phyloP scores from a whole-genome alignment of 106 monocot species.

The Ottelia alismoides region DNA sequence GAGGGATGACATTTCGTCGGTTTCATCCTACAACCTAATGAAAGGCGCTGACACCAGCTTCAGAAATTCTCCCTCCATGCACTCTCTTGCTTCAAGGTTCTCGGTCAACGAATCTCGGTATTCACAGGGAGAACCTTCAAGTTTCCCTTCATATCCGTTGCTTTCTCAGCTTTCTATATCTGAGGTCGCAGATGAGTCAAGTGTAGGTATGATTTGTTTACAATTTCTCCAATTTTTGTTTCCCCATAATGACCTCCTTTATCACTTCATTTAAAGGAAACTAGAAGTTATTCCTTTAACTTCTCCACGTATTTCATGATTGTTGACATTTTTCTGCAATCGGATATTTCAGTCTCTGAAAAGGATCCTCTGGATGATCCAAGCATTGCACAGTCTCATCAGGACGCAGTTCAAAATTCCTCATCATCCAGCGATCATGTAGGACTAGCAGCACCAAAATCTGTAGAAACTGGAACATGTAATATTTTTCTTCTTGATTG shows the following conservation, averaged over 20 bases:
- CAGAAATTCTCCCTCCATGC: slow-evolving; percentile 55
- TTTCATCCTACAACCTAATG: slow-evolving; percentile 71
- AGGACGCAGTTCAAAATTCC: slow-evolving; percentile 19
- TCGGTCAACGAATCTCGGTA: slow-evolving; percentile 28
- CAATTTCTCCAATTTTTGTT: neutral
- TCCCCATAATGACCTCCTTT: no score
- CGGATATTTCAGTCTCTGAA: no score
- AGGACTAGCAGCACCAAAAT: slow-evolving; percentile 19
- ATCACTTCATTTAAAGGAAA: no score
- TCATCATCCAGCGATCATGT: slow-evolving; percentile 32
- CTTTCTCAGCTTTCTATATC: slow-evolving; percentile 63
- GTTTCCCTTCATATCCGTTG: slow-evolving; percentile 31
- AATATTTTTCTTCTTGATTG: no score
- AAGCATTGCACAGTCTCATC: no score
- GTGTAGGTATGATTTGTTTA: slow-evolving; percentile 24
- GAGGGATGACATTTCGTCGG: slow-evolving; percentile 89
- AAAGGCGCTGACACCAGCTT: slow-evolving; percentile 39
- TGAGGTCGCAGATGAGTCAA: slow-evolving; percentile 47
- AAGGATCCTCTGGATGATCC: no score
- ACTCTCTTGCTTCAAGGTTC: slow-evolving; percentile 40
- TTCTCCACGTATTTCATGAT: no score
- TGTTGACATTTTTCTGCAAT: no score
- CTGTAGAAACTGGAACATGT: slow-evolving; percentile 59
- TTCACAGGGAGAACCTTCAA: slow-evolving; percentile 28
- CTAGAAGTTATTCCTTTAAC: no score